These are phyloP conservation scores for Aeschynomene evenia DNA, from an alignment of 306 rosid species.

Conservation along the genomic window DNA sequence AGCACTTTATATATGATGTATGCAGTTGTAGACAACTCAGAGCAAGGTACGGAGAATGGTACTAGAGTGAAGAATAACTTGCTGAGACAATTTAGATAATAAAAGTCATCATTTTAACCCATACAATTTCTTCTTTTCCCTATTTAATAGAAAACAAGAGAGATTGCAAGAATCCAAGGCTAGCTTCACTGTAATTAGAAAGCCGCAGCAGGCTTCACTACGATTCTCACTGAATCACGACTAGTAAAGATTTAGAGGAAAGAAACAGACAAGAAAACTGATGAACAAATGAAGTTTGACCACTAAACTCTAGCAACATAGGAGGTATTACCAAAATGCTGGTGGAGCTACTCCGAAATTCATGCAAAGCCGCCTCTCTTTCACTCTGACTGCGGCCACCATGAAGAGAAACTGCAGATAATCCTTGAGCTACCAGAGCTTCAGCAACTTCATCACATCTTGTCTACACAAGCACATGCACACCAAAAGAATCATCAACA, in stretches of 20 bases:
- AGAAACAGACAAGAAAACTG: not conserved
- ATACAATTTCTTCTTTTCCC: not conserved
- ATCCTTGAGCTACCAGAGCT: slow-evolving; percentile 80
- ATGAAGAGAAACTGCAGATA: slow-evolving; percentile 85
- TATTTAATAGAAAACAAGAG: slow-evolving; percentile 1
- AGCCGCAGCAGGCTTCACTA: slow-evolving; percentile 3
- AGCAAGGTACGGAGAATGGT: not conserved
- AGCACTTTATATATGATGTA: not conserved
- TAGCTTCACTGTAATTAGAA: not conserved
- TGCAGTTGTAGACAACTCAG: slow-evolving; percentile 3
- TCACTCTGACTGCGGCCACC: slow-evolving; percentile 87
- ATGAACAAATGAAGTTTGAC: not conserved
- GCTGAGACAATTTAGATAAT: not conserved
- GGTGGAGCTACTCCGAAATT: slow-evolving; percentile 74
- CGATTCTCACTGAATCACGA: not conserved
- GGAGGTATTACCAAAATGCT: slow-evolving; percentile 62
- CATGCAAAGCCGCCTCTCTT: slow-evolving; percentile 80
- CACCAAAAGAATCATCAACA: slow-evolving; percentile 10
- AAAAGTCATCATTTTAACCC: not conserved
- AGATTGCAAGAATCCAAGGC: slow-evolving; percentile 5
- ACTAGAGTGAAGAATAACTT: not conserved
- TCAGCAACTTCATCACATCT: slow-evolving; percentile 82
- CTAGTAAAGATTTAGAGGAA: not conserved
- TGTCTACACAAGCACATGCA: slow-evolving; percentile 66
- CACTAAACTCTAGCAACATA: not conserved